Evolutionary conservation across 176 grass and related monocot genomes (phyloP).

Genomic region (Aegilops tauschii): DNA sequence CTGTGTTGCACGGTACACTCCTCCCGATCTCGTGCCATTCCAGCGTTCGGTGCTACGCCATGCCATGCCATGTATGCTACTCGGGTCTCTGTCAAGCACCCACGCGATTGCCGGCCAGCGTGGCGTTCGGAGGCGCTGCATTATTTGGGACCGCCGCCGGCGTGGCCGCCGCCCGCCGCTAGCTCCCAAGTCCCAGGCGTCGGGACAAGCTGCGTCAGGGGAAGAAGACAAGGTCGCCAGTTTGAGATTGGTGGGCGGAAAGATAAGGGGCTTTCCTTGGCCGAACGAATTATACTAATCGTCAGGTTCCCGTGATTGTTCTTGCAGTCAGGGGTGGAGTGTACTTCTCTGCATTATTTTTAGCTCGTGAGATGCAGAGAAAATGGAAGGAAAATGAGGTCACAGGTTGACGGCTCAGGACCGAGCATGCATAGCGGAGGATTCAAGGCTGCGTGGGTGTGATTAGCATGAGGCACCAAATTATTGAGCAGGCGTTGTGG

Average conservation of each 20-base stretch:
- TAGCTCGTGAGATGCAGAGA: not conserved
- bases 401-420: not conserved
- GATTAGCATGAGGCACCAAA: not conserved
- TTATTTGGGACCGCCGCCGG: not conserved
- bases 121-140: not conserved
- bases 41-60: not conserved
- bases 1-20: not conserved
- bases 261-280: not conserved
- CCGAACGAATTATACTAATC: not conserved
- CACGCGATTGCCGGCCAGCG: not conserved
- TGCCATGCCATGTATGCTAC: not conserved
- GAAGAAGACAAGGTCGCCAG: not conserved
- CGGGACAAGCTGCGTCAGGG: too few species aligned
- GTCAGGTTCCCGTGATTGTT: not conserved
- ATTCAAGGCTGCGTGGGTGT: too few species aligned
- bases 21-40: not conserved
- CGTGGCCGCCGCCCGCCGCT: not conserved
- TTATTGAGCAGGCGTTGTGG: not conserved
- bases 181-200: too few species aligned
- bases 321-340: not conserved
- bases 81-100: not conserved
- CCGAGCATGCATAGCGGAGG: too few species aligned
- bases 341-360: not conserved
- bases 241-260: not conserved
- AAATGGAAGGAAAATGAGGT: not conserved